Evolutionary conservation across 1,139 yeast species (phyloP), one percentile per base, ranked within the genome.

Genomic region (Kodamaea derodonti): DNA sequence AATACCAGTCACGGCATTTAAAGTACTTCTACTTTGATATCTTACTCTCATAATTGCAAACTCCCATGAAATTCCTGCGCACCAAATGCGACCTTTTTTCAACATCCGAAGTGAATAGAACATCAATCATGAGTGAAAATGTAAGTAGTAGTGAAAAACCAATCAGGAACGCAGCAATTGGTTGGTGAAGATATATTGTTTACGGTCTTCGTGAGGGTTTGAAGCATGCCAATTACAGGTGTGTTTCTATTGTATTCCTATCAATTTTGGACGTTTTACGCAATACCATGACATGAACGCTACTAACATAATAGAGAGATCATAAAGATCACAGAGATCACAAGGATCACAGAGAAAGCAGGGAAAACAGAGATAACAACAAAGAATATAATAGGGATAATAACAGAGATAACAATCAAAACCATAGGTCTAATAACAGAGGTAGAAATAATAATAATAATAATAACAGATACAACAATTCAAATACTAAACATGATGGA

Each of bases 401-500:
- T n/a, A n/a, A 24, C 13, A 24, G 26, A n/a, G 26, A 14, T 8
- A 24, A 24, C 13, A 24, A 24, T 24, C 11, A 24, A 12, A 24
- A 24, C 26, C 26, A 24, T 17, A 12, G 28, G 11, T 10, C 11
- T n/a, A 25, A 14, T 12, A n/a, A 25, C 14, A 12, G 17, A 6
- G 17, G 17, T 7, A 25, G 17, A 9, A n/a, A 25, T 25, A 25
- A 25, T 14, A 25, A 25, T 14, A 12, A 40, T 35, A 24, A 30
- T 15, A 17, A 30, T 22, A 32, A 34, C 31, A 18, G 25, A 30
- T 26, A 36, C 22, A 31, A 35, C 25, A 37, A 25, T 14, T 14
- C 28, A 14, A 45, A 49, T 33, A 41, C 41, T 34, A 73, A 74
- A 50, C 71, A 70, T 42, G 88, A 81, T 50, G 80, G 90, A 10